Percentiles rank a stretch among this genome's conserved stretches.
Conservation (phyloP, 140 eudicot species). For the Erigeron philadelphicus region DNA sequence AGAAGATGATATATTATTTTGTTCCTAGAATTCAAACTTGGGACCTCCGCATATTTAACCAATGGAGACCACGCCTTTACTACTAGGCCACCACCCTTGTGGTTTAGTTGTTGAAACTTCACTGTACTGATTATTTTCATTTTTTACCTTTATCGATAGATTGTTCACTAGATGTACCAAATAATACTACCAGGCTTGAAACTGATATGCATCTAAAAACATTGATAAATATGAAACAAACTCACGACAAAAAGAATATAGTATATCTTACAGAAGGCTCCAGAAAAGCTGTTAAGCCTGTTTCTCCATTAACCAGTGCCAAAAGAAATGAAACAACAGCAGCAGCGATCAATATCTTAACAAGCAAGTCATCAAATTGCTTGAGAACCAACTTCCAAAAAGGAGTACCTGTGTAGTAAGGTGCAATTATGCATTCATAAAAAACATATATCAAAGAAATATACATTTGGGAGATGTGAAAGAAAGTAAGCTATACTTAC, state of each 20-base stretch:
- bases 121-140: background rate
- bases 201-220: slow-evolving; percentile 9
- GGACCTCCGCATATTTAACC: too few species aligned
- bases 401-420: slow-evolving; percentile 63
- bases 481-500: slow-evolving; percentile 44
- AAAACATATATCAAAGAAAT: background rate
- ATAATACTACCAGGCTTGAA: background rate
- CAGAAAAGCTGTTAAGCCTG: slow-evolving; percentile 85
- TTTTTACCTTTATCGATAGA: background rate
- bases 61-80: too few species aligned
- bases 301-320: slow-evolving; percentile 92
- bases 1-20: too few species aligned
- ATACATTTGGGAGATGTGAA: slow-evolving; percentile 5
- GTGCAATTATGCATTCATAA: slow-evolving; percentile 2
- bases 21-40: too few species aligned
- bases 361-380: slow-evolving; percentile 97
- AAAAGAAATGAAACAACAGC: slow-evolving; percentile 82
- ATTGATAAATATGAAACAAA: background rate
- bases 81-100: too few species aligned
- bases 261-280: slow-evolving; percentile 82
- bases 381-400: slow-evolving; percentile 89
- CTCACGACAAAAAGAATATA: slow-evolving; percentile 4
- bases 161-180: slow-evolving; percentile 4
- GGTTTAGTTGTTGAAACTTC: slow-evolving; percentile 1
- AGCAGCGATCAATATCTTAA: slow-evolving; percentile 89